Base-by-base conservation (phyloP, 768 basidiomycete species). In the Suillus alpinus region DNA sequence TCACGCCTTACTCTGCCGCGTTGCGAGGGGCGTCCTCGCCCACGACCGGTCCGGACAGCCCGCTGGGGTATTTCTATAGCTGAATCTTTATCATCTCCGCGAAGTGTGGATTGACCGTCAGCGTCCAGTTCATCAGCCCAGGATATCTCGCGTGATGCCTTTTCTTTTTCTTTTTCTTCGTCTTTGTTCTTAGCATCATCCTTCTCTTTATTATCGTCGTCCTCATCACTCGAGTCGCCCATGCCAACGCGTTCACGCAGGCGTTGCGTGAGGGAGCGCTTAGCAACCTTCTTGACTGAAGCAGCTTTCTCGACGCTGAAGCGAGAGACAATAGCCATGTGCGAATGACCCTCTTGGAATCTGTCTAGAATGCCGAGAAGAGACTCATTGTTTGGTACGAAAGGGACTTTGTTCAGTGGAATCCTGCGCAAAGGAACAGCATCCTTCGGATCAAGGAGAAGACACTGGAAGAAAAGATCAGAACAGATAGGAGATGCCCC, bases 261-360 rank as follows among this genome's bases (percentile, higher is more conserved):
- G 56, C 92, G 87, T 63, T 91, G 88, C 0, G 91, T 90, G 36
- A 95, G 78, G 6, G 89, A 87, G 53, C 83, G 83, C 69, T 93
- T 94, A 44, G 91, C 91, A 4, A 86, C 89, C 65, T 91, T 84
- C 81, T 93, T 94, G 59, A 94, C 86, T 56, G 86, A 87, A n/a
- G 85, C 80, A 18, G 89, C 89, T 73, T 86, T 88, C 60, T 88
- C 85, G 13, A 81, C 81, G 57, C 86, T 89, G 65, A 90, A 85
- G 49, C 91, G 85, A 63, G 86, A 87, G 57, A 95, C 92, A 65
- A 95, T 90, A 23, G 94, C 94, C 85, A 96, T 95, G 70, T 96
- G 94, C 44, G 89, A 92, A 34, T 92, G 82, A 4, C 92, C 94
- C 68, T 94, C 92, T 71, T 95, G 93, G 72, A 95, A 95, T 62